A percentile compares a stretch with the other conserved stretches of the same genome.
These are phyloP conservation scores for Xylaria grammica DNA, from an alignment of 495 filamentous ascomycete genomes.

Conservation along the genomic window DNA sequence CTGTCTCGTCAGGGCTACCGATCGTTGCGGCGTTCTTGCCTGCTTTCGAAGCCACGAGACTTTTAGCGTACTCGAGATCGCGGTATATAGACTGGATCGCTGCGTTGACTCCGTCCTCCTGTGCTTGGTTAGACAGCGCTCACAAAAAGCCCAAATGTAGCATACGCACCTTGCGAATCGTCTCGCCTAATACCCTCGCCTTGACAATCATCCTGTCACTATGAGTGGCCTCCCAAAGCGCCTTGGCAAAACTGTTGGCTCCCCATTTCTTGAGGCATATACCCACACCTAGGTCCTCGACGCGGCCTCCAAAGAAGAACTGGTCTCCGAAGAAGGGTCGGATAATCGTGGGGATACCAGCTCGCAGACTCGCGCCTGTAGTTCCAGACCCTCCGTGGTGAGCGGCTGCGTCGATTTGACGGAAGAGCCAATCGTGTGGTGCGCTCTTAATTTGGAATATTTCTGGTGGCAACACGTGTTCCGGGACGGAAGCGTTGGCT, in stretches of 20 bases:
- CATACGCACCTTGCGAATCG: slow-evolving; percentile 78
- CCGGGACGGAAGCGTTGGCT: slow-evolving; percentile 58
- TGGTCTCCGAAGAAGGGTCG: slow-evolving; percentile 98
- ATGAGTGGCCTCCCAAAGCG: slow-evolving; percentile 90
- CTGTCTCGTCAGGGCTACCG: slow-evolving; percentile 32
- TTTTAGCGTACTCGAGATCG: slow-evolving; percentile 94
- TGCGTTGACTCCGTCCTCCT: slow-evolving; percentile 88
- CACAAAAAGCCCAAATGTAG: slow-evolving; percentile 8
- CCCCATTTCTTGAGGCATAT: slow-evolving; percentile 90
- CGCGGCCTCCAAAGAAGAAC: slow-evolving; percentile 88
- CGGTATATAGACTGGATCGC: slow-evolving; percentile 94
- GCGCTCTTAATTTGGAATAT: slow-evolving; percentile 89
- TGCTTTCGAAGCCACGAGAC: slow-evolving; percentile 69
- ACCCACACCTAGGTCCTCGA: slow-evolving; percentile 92
- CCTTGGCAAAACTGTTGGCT: slow-evolving; percentile 76
- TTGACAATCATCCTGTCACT: slow-evolving; percentile 88
- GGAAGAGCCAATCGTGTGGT: slow-evolving; percentile 96
- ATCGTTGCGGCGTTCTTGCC: slow-evolving; percentile 52
- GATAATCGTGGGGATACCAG: slow-evolving; percentile 91
- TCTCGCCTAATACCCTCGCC: slow-evolving; percentile 78
- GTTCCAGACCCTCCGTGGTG: slow-evolving; percentile 97
- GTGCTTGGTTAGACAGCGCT: slow-evolving; percentile 22
- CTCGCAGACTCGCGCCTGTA: slow-evolving; percentile 90
- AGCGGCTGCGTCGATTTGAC: slow-evolving; percentile 89
- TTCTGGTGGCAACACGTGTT: slow-evolving; percentile 76